A percentile compares a stretch with the other conserved stretches of the same genome.
Evolutionary conservation across 805 yeast genomes (phyloP).

Genomic region (Candida khao-thaluensis): DNA sequence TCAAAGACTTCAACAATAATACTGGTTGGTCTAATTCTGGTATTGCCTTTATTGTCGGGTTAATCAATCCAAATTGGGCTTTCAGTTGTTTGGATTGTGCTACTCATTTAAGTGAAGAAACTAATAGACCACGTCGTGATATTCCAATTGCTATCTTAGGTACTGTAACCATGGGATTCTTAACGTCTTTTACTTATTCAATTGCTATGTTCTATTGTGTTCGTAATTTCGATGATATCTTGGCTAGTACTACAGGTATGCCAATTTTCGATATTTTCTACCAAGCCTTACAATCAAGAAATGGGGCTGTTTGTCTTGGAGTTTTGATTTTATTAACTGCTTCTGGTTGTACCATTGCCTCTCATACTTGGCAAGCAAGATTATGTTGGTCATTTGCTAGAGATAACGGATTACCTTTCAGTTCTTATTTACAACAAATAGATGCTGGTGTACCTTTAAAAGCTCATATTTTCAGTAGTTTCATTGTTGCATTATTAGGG

Average conservation of each 20-base stretch:
- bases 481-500: constrained; percentile 37
- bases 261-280: constrained; percentile 42
- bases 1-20: constrained; percentile 19
- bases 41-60: constrained; percentile 39
- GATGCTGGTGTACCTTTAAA: constrained; percentile 40
- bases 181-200: constrained; percentile 38
- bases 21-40: constrained; percentile 33
- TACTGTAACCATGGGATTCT: constrained; percentile 41
- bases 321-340: constrained; percentile 35
- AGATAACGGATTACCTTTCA: constrained; percentile 44
- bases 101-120: constrained; percentile 44
- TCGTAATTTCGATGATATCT: constrained; percentile 29
- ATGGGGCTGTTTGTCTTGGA: constrained; percentile 39
- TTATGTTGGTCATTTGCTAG: constrained; percentile 44
- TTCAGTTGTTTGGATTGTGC: constrained; percentile 43
- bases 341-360: constrained; percentile 37
- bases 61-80: constrained; percentile 38
- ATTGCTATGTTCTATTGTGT: constrained; percentile 42
- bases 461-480: constrained; percentile 38
- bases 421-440: constrained; percentile 36
- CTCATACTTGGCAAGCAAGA: constrained; percentile 46
- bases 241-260: constrained; percentile 31
- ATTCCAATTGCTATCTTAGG: constrained; percentile 41
- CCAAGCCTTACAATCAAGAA: constrained; percentile 35
- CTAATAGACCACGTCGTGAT: constrained; percentile 34